A percentile compares a stretch with the other conserved stretches of the same genome.
phyloP scores from a whole-genome alignment of 371 early-diverging fungal genomes.

The Catenaria anguillulae region DNA sequence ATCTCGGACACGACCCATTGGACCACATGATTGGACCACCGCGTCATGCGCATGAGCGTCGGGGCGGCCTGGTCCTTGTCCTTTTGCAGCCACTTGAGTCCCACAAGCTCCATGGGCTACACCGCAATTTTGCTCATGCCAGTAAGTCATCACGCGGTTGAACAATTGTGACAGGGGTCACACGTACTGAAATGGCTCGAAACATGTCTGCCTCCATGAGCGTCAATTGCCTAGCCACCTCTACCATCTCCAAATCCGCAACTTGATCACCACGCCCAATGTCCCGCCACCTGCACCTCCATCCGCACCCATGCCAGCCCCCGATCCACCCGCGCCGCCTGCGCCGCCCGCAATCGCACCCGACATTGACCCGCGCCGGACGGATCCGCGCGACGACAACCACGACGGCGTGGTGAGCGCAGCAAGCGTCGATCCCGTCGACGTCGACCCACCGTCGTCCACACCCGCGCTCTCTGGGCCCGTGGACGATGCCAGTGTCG shows the following conservation, averaged over 20 bases:
- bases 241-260: constrained; percentile 10
- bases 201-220: constrained; percentile 36
- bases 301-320: not conserved
- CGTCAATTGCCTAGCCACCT: constrained; percentile 14
- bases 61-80: constrained; percentile 32
- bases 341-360: not conserved
- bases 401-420: too few relatives aligned
- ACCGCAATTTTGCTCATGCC: too few relatives aligned
- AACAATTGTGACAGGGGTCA: too few relatives aligned
- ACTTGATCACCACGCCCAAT: not conserved
- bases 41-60: constrained; percentile 30
- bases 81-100: constrained; percentile 36
- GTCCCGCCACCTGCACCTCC: not conserved
- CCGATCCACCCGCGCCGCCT: constrained; percentile 2
- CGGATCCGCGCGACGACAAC: not conserved
- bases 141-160: too few relatives aligned
- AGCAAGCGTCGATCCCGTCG: too few relatives aligned
- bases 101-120: constrained; percentile 30
- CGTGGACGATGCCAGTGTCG: too few relatives aligned
- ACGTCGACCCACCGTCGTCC: too few relatives aligned
- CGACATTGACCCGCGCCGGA: not conserved
- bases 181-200: constrained; percentile 20
- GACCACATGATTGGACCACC: constrained; percentile 38
- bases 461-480: too few relatives aligned
- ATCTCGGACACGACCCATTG: constrained; percentile 38